Percentiles rank a stretch among this genome's conserved stretches.
Conservation (phyloP, 192 early-diverging fungal genomes). For the Jimgerdemannia lactiflua region DNA sequence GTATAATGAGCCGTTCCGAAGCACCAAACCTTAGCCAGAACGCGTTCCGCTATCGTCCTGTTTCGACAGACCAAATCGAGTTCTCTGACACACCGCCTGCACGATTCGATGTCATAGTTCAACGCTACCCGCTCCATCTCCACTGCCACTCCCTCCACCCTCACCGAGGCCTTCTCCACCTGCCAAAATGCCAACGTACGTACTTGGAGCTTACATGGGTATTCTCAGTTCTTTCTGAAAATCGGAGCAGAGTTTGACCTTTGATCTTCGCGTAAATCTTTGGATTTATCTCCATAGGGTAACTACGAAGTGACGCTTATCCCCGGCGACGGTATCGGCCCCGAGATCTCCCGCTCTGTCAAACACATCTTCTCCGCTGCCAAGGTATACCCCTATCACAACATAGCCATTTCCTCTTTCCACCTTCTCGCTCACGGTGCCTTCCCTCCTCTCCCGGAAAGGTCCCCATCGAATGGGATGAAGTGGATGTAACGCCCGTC, state of each 20-base stretch:
- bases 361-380: slow-evolving; percentile 91
- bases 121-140: slow-evolving; percentile 37
- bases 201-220: not conserved
- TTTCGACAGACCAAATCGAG: not conserved
- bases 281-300: slow-evolving; percentile 39
- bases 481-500: slow-evolving; percentile 90
- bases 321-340: slow-evolving; percentile 98
- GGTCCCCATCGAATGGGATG: slow-evolving; percentile 97
- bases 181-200: slow-evolving; percentile 57
- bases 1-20: slow-evolving; percentile 5
- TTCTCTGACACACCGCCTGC: not conserved
- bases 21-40: not conserved
- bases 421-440: not conserved
- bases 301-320: slow-evolving; percentile 93
- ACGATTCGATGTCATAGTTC: slow-evolving; percentile 8
- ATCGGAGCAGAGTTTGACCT: not conserved
- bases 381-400: slow-evolving; percentile 43
- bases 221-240: not conserved
- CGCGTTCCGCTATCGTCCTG: not conserved
- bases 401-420: slow-evolving; percentile 18
- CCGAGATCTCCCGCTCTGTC: slow-evolving; percentile 94
- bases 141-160: slow-evolving; percentile 33
- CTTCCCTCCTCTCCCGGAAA: slow-evolving; percentile 9
- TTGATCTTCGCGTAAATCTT: not conserved
- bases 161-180: slow-evolving; percentile 52